Conservation (phyloP, 1,139 yeast species). For the Yamadazyma diddensiae region DNA sequence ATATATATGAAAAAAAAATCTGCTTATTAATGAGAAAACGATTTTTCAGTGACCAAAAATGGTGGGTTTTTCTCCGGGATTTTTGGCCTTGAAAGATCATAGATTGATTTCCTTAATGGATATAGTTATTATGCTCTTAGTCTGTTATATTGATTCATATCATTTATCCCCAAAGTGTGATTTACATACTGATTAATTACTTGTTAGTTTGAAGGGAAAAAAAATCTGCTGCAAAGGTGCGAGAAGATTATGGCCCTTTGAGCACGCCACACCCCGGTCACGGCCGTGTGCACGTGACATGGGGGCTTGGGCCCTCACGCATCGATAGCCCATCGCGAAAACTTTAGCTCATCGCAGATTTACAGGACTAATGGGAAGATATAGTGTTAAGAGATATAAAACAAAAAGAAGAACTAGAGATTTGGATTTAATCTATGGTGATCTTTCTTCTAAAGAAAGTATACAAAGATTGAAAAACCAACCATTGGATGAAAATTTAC, state of each 20-base stretch:
- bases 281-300: conserved; percentile 1
- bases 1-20: conserved; percentile 1
- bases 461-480: conserved; percentile 70
- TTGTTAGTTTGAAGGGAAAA: conserved; percentile 5
- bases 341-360: conserved; percentile 4
- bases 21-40: conserved; percentile 3
- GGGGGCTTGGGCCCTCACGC: conserved; percentile 6
- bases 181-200: conserved; percentile 6
- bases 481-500: conserved; percentile 82
- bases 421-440: conserved; percentile 77
- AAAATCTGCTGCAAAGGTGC: conserved; percentile 3
- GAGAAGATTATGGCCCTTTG: neutral
- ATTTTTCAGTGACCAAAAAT: neutral
- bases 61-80: too few relatives aligned
- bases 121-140: too few relatives aligned
- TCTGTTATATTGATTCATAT: too few relatives aligned
- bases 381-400: conserved; percentile 70
- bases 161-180: too few relatives aligned
- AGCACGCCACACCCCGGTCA: conserved; percentile 1
- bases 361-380: conserved; percentile 67
- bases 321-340: conserved; percentile 9
- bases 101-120: too few relatives aligned
- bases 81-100: too few relatives aligned
- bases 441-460: conserved; percentile 61
- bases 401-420: conserved; percentile 84